A percentile compares a stretch with the other conserved stretches of the same genome.
These are phyloP conservation scores for Yamadazyma phyllophila DNA, from an alignment of 805 yeast species.

Conservation along the genomic window DNA sequence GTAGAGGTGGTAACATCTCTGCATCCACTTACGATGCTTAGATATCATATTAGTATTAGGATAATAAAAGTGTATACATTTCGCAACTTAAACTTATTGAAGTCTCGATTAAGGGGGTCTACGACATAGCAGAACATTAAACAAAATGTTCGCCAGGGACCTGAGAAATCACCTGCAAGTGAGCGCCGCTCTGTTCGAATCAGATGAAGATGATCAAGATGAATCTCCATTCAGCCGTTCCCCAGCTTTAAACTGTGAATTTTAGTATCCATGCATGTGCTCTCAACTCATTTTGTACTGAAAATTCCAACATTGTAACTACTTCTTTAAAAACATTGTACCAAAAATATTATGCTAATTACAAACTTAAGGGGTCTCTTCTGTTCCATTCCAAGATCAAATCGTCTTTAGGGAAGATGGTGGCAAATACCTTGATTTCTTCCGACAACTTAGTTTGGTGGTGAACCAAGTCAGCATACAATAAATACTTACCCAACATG, in stretches of 20 bases:
- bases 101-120: too few species aligned
- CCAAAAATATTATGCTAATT: background rate
- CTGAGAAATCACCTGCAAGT: too few species aligned
- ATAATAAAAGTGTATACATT: background rate
- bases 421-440: slow-evolving; percentile 93
- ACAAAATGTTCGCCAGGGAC: too few species aligned
- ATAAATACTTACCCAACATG: slow-evolving; percentile 84
- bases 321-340: background rate
- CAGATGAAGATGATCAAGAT: too few species aligned
- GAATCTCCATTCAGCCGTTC: too few species aligned
- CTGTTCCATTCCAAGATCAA: slow-evolving; percentile 70
- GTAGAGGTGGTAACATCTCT: slow-evolving; percentile 96
- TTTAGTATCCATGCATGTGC: too few species aligned
- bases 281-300: too few species aligned
- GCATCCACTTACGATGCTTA: slow-evolving; percentile 94
- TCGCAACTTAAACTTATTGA: too few species aligned
- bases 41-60: background rate
- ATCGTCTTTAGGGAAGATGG: slow-evolving; percentile 97
- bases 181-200: too few species aligned
- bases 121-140: too few species aligned
- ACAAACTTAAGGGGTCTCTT: slow-evolving; percentile 50
- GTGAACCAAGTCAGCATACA: slow-evolving; percentile 80
- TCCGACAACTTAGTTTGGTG: slow-evolving; percentile 81
- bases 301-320: too few species aligned
- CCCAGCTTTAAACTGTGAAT: too few species aligned